Conservation (phyloP, 2,329 filamentous ascomycete genomes). For the Verticillium nubilum region DNA sequence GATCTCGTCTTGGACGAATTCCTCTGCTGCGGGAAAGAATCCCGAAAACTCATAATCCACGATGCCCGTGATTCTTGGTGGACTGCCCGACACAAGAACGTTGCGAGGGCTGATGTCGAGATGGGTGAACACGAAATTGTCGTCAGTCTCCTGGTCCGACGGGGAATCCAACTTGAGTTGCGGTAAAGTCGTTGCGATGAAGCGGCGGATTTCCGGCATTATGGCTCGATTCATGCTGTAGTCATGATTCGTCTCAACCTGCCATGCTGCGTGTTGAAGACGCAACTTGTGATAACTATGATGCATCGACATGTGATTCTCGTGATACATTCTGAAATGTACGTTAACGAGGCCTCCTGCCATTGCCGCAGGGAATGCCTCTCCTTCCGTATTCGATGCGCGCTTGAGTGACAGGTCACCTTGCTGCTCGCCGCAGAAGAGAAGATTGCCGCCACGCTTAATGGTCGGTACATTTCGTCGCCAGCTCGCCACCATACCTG, state of each 20-base stretch:
- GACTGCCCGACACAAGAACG: conserved; percentile 10
- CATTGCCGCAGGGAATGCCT: neutral
- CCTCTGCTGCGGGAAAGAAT: conserved; percentile 15
- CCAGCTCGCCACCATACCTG: conserved; percentile 10
- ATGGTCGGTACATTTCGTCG: conserved; percentile 12
- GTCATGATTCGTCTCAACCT: conserved; percentile 1
- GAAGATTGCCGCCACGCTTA: conserved; percentile 11
- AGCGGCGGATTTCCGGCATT: neutral
- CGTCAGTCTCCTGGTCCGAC: neutral
- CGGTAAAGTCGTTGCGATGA: conserved; percentile 4
- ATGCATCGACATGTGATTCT: neutral
- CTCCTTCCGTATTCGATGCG: neutral
- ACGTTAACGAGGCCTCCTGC: neutral
- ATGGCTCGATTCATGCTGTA: conserved; percentile 6
- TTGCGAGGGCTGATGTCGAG: conserved; percentile 17
- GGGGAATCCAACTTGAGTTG: conserved; percentile 1
- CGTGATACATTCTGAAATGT: neutral
- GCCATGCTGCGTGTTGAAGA: conserved; percentile 5
- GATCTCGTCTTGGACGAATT: conserved; percentile 12
- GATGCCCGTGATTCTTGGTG: conserved; percentile 13
- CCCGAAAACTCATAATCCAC: conserved; percentile 19
- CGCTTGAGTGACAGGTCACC: neutral
- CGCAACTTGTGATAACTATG: conserved; percentile 8
- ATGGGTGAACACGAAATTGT: conserved; percentile 14
- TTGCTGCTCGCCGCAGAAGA: neutral